Evolutionary conservation across 345 rosid genomes (phyloP).

Genomic region (Salix brachista): DNA sequence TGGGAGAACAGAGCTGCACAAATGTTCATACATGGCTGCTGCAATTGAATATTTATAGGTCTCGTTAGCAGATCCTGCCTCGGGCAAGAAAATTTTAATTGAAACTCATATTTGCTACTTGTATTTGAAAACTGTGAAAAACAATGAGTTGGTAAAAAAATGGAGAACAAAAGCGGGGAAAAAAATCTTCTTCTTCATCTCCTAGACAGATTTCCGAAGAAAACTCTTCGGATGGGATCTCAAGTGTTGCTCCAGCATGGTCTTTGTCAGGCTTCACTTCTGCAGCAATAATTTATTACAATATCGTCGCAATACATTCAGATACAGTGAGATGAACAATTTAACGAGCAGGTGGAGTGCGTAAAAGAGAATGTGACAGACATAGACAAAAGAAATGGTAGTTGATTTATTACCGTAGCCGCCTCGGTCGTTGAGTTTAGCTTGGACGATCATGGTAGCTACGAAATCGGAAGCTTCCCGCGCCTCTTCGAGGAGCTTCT

Average conservation of each 20-base stretch:
- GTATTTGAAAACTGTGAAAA: background rate
- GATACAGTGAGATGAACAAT: background rate
- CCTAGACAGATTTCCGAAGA: conserved; percentile 40
- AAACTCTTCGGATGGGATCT: conserved; percentile 72
- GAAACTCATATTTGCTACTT: background rate
- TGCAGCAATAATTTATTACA: conserved; percentile 24
- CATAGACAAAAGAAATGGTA: background rate
- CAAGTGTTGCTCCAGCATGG: conserved; percentile 83
- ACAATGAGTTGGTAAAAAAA: background rate
- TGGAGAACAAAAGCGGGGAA: background rate
- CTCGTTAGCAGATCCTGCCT: background rate
- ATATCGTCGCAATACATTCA: background rate
- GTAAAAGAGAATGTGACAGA: too few relatives aligned
- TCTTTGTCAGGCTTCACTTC: conserved; percentile 73
- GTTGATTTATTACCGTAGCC: conserved; percentile 51
- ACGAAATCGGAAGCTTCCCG: conserved; percentile 75
- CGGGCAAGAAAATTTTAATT: background rate
- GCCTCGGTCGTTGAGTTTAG: conserved; percentile 81
- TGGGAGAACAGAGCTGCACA: background rate
- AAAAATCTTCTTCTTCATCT: conserved; percentile 15
- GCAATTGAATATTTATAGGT: background rate
- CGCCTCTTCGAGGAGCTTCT: conserved; percentile 73
- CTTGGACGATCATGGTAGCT: conserved; percentile 90
- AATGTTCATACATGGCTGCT: background rate
- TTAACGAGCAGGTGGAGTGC: conserved; percentile 15